Evolutionary conservation across 1,284 basidiomycete genomes (phyloP), one percentile per base, ranked within the genome.

Genomic region (Chalciporus sp.): DNA sequence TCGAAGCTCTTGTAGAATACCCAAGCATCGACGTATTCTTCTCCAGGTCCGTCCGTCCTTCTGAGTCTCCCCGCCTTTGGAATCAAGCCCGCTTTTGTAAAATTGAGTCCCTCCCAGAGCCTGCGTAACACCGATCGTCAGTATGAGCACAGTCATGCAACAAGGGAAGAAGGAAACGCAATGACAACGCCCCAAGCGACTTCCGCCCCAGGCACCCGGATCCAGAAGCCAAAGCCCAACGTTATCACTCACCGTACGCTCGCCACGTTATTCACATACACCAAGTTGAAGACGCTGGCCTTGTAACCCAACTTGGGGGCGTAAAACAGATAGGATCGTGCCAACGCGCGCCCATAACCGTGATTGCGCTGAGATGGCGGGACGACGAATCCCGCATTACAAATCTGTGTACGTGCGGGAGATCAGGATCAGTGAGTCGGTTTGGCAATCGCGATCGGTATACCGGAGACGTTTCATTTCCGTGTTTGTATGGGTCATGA

Each of bases 211-310:
- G 14, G 16, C 33, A 20, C 6, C 39, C n/a, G 12, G 39, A 20
- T 8, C 19, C 39, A 10, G 14, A 2, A 14, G 23, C 23, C 23
- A 23, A 23, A 23, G 23, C 23, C 23, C 23, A 23, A 23, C 6
- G 23, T 23, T 23, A 23, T 23, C 23, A 68, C 76, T 61, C 55
- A 86, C 86, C 76, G 81, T 55, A 90, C 72, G 52, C 85, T 89
- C 12, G 88, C 87, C 42, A 76, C 70, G 71, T 92, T 92, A 74
- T 88, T 94, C 37, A 86, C 84, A 72, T 92, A 98, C 33, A 97
- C 94, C 44, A 98, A 80, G 69, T 98, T 98, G 79, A 97, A 98
- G 16, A 98, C 92, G 62, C 90, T 94, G 0, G 84, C 92, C 61
- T 85, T 80, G 76, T 95, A 98, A 9, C 94, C 89, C 26, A 92